Percentiles rank a stretch among this genome's conserved stretches.
Conservation (phyloP, 2,329 filamentous ascomycete species). For the Arthrocladium fulminans region DNA sequence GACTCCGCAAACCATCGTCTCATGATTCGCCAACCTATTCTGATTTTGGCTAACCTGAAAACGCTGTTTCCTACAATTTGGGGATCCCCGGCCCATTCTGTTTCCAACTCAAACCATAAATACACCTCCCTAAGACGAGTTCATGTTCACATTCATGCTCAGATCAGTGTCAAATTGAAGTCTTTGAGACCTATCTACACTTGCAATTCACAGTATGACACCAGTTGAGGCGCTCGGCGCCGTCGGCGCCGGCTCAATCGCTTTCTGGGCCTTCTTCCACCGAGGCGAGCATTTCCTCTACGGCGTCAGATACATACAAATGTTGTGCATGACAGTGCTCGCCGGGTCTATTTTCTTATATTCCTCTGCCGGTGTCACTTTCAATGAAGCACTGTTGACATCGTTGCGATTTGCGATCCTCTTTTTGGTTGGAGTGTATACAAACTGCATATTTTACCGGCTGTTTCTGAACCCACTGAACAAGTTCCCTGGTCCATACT, state of each 20-base stretch:
- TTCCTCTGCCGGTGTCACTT: slow-evolving; percentile 9
- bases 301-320: slow-evolving; percentile 12
- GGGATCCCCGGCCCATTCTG: too few relatives aligned
- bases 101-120: too few relatives aligned
- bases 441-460: slow-evolving; percentile 23
- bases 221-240: not conserved
- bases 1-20: not conserved
- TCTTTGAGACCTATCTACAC: too few relatives aligned
- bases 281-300: slow-evolving; percentile 15
- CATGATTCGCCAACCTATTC: not conserved
- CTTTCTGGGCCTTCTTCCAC: slow-evolving; percentile 15
- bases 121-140: too few relatives aligned
- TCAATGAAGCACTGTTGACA: slow-evolving; percentile 4
- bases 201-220: not conserved
- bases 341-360: slow-evolving; percentile 6
- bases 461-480: slow-evolving; percentile 26
- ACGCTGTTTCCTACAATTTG: too few relatives aligned
- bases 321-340: slow-evolving; percentile 8
- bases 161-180: too few relatives aligned
- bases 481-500: slow-evolving; percentile 27
- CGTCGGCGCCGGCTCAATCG: not conserved
- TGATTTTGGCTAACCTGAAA: not conserved
- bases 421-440: slow-evolving; percentile 13
- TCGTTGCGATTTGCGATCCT: slow-evolving; percentile 5
- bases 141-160: too few relatives aligned